Evolutionary conservation across 176 grass and related monocot genomes (phyloP).

Genomic region (Avena insularis): DNA sequence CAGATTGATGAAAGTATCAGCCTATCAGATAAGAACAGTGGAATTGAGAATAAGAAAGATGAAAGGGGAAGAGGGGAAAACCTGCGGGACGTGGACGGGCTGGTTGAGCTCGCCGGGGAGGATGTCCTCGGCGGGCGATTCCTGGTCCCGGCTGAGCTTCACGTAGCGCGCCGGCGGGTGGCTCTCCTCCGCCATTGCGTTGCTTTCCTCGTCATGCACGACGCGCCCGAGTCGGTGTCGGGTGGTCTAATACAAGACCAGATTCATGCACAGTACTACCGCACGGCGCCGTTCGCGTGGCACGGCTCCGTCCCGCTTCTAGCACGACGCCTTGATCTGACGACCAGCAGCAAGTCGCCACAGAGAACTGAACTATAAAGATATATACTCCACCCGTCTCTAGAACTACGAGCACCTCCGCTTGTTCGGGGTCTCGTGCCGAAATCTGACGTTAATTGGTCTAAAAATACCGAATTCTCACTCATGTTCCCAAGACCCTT

Average conservation of each 20-base stretch:
- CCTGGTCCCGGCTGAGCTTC: slow-evolving; percentile 86
- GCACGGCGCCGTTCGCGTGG: neutral
- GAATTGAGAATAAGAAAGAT: neutral
- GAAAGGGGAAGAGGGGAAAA: neutral
- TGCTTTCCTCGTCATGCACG: neutral
- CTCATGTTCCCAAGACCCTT: too few relatives aligned
- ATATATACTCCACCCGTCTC: too few relatives aligned
- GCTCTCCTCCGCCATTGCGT: slow-evolving; percentile 73
- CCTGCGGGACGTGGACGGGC: slow-evolving; percentile 78
- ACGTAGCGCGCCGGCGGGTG: slow-evolving; percentile 71
- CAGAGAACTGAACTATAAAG: too few relatives aligned
- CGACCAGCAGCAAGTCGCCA: neutral
- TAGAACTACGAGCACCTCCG: too few relatives aligned
- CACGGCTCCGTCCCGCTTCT: neutral
- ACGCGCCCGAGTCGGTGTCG: neutral
- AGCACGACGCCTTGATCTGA: neutral
- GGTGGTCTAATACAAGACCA: neutral
- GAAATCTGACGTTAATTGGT: too few relatives aligned
- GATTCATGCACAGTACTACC: neutral
- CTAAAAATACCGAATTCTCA: too few relatives aligned
- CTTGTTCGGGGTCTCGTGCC: too few relatives aligned
- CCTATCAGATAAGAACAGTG: neutral
- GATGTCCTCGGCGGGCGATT: slow-evolving; percentile 80
- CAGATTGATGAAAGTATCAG: neutral
- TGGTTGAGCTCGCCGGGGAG: slow-evolving; percentile 92